Evolutionary conservation across 176 grass and related monocot species (phyloP), one percentile per base, ranked within the genome.

Genomic region (Oryza meridionalis): DNA sequence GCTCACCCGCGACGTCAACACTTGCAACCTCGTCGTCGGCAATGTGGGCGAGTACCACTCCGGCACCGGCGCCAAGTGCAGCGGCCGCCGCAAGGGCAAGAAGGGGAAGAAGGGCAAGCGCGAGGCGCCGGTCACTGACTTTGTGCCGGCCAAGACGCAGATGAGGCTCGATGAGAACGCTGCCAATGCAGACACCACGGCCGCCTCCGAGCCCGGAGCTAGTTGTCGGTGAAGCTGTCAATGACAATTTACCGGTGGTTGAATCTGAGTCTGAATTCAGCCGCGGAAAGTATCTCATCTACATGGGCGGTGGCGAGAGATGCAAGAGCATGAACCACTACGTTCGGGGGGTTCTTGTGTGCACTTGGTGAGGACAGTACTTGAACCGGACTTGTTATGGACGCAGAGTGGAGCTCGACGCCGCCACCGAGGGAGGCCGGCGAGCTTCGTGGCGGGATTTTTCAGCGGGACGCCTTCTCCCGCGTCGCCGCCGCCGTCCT

Each of bases 241-340:
- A 94, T 72, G 95, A 98, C 81, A 90, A 51, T 75, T 86, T 94
- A 77, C 92, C 92, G 6, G 88, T 91, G 29, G 81, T 98, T 9
- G 82, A 86, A 58, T 98, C 95, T 5, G 95, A 98, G 67, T 89
- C 88, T 2, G 89, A 94, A 19, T 98, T 93, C 78, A 87, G 84
- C 79, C 72, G 50, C 0, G 88, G 84, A 11, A 89, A 65, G 72
- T 98, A 98, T 76, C 91, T 98, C 51, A 81, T 98, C 45, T 98
- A 98, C 75, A 84, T 88, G 8, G 95, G 92, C 10, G 95, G 95
- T 32, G 95, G 95, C 2, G 92, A 98, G 76, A 91, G 90, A 29
- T 98, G 95, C 86, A 98, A 98, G 87, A 91, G 84, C 92, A 94
- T 98, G 95, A 98, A 98, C 79, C 95, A 93, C 77, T 94, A 78